A percentile compares a stretch with the other conserved stretches of the same genome.
Evolutionary conservation across 2,329 filamentous ascomycete species (phyloP).

Genomic region (Magnaporthales sp.): DNA sequence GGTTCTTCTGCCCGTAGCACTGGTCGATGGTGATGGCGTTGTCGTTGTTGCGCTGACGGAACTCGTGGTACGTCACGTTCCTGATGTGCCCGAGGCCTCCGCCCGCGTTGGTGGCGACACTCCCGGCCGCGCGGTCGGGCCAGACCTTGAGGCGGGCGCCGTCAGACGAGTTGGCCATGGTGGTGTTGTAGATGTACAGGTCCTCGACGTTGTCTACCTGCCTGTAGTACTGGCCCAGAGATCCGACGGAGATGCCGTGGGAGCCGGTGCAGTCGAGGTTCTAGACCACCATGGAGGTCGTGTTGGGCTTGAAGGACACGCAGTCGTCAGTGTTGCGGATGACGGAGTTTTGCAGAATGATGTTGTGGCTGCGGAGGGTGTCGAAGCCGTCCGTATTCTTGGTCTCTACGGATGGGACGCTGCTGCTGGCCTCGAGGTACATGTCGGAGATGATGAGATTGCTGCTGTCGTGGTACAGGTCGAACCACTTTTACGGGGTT

Average conservation of each 20-base stretch:
- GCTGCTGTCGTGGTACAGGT: conserved; percentile 42
- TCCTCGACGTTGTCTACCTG: conserved; percentile 52
- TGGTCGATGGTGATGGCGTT: conserved; percentile 48
- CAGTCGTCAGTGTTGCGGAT: conserved; percentile 50
- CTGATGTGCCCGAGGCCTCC: conserved; percentile 48
- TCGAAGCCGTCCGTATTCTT: conserved; percentile 61
- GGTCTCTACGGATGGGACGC: conserved; percentile 35
- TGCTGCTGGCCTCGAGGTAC: conserved; percentile 41
- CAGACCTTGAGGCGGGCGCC: conserved; percentile 58
- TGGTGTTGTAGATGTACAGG: conserved; percentile 39
- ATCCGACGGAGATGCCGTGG: conserved; percentile 54
- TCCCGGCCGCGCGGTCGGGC: conserved; percentile 9
- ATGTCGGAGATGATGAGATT: conserved; percentile 44
- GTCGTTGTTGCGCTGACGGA: conserved; percentile 49
- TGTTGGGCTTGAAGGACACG: conserved; percentile 56
- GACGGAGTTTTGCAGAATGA: conserved; percentile 55
- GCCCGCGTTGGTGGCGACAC: conserved; percentile 29
- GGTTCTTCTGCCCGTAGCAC: conserved; percentile 41
- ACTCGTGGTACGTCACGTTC: conserved; percentile 27
- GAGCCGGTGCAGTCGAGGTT: conserved; percentile 52
- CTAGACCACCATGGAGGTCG: conserved; percentile 50
- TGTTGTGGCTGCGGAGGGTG: conserved; percentile 49
- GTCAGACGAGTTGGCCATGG: conserved; percentile 24
- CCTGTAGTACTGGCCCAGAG: conserved; percentile 48
- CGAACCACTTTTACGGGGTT: conserved; percentile 38